Evolutionary conservation across 2,329 filamentous ascomycete genomes (phyloP).

Genomic region (Thelonectria olida): DNA sequence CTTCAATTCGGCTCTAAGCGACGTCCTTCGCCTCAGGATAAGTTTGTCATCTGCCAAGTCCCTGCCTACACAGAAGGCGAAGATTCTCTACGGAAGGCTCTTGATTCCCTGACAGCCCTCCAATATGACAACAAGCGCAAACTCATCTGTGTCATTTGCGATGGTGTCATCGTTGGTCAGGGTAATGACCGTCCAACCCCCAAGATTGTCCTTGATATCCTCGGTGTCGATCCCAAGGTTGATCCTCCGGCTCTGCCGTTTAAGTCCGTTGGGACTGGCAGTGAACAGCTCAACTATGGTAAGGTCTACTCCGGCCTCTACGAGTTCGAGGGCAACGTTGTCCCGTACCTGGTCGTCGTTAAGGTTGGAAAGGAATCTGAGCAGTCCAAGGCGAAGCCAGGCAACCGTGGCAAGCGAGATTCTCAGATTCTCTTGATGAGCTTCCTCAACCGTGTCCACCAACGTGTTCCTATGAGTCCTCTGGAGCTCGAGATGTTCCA

Average conservation of each 20-base stretch:
- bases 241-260: conserved; percentile 94
- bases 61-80: conserved; percentile 98
- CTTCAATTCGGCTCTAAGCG: conserved; percentile 94
- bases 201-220: conserved; percentile 96
- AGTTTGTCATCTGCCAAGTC: conserved; percentile 98
- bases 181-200: conserved; percentile 97
- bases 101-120: conserved; percentile 93
- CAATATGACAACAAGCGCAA: conserved; percentile 99
- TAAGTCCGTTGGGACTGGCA: conserved; percentile 89
- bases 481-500: conserved; percentile 98
- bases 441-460: conserved; percentile 97
- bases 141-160: conserved; percentile 94
- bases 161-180: conserved; percentile 94
- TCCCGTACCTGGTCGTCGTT: conserved; percentile 94
- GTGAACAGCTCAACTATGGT: conserved; percentile 95
- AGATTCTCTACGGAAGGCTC: conserved; percentile 89
- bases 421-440: conserved; percentile 96
- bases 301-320: conserved; percentile 99
- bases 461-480: conserved; percentile 92
- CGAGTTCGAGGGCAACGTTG: conserved; percentile 96
- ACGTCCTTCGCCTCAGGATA: conserved; percentile 90
- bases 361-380: conserved; percentile 98
- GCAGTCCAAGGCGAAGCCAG: conserved; percentile 88
- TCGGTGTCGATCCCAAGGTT: conserved; percentile 95
- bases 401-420: conserved; percentile 98